phyloP scores from a whole-genome alignment of 805 yeast species.

The Maudiozyma turicensis region DNA sequence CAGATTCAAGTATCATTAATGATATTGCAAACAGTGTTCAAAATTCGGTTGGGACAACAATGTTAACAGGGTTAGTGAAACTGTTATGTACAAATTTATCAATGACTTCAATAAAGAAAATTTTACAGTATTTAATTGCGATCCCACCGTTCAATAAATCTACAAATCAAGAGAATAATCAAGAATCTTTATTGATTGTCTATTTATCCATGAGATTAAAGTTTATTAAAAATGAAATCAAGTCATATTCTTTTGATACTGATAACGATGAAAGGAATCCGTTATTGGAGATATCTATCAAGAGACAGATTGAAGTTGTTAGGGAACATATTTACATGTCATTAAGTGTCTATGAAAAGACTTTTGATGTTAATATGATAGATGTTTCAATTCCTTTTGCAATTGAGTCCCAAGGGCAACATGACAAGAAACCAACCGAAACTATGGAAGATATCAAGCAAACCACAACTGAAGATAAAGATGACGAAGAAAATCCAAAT shows the following conservation, averaged over 20 bases:
- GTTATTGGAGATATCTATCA: conserved; percentile 33
- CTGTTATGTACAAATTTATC: conserved; percentile 66
- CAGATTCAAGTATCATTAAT: conserved; percentile 29
- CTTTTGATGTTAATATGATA: conserved; percentile 8
- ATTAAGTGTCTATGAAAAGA: conserved; percentile 16
- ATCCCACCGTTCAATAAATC: conserved; percentile 40
- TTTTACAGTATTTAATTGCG: conserved; percentile 63
- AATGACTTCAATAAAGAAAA: conserved; percentile 69
- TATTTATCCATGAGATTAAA: conserved; percentile 59
- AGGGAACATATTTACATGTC: conserved; percentile 48
- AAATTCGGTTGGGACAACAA: conserved; percentile 33
- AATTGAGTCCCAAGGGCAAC: background rate
- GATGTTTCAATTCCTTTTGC: conserved; percentile 10
- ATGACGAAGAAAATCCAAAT: background rate
- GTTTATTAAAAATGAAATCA: conserved; percentile 54
- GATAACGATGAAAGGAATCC: conserved; percentile 13
- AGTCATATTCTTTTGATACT: conserved; percentile 26
- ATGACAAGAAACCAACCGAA: background rate
- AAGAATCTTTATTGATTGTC: conserved; percentile 37
- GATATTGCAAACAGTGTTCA: conserved; percentile 19
- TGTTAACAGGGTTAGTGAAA: conserved; percentile 63
- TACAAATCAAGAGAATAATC: conserved; percentile 11
- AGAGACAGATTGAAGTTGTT: conserved; percentile 71
- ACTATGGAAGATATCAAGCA: background rate
- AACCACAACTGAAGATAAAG: background rate